Evolutionary conservation across 768 basidiomycete species (phyloP).

Genomic region (Glaciozyma antarctica): DNA sequence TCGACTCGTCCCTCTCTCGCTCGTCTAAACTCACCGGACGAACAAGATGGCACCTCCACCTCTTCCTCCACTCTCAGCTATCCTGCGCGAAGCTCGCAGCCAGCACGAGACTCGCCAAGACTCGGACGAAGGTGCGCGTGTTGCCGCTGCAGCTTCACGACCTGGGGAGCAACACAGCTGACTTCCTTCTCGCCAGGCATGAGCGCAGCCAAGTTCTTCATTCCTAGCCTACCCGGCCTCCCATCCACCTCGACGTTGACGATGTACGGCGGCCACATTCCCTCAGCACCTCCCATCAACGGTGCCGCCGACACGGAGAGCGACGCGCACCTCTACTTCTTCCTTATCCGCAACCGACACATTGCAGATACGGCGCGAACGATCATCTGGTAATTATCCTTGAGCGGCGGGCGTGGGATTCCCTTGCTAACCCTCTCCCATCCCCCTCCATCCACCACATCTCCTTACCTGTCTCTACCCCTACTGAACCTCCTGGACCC

Average conservation of each 20-base stretch:
- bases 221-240: slow-evolving; percentile 53
- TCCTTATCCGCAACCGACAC: slow-evolving; percentile 76
- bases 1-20: no score
- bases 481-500: not conserved
- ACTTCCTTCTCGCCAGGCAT: slow-evolving; percentile 4
- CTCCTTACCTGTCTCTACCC: no score
- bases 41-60: no score
- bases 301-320: slow-evolving; percentile 51
- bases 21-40: no score
- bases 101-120: not conserved
- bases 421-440: no score
- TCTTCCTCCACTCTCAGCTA: not conserved
- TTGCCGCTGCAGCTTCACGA: not conserved
- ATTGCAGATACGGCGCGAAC: slow-evolving; percentile 80
- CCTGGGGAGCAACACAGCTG: not conserved
- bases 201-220: slow-evolving; percentile 31
- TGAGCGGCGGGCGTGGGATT: not conserved
- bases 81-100: not conserved
- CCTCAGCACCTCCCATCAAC: slow-evolving; percentile 54
- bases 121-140: not conserved
- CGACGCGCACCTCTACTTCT: slow-evolving; percentile 74
- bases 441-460: no score
- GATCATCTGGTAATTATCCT: slow-evolving; percentile 62
- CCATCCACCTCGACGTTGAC: slow-evolving; percentile 61
- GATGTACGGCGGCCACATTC: slow-evolving; percentile 73